Evolutionary conservation across 768 basidiomycete species (phyloP).

Genomic region (Antrodiella citrinella): DNA sequence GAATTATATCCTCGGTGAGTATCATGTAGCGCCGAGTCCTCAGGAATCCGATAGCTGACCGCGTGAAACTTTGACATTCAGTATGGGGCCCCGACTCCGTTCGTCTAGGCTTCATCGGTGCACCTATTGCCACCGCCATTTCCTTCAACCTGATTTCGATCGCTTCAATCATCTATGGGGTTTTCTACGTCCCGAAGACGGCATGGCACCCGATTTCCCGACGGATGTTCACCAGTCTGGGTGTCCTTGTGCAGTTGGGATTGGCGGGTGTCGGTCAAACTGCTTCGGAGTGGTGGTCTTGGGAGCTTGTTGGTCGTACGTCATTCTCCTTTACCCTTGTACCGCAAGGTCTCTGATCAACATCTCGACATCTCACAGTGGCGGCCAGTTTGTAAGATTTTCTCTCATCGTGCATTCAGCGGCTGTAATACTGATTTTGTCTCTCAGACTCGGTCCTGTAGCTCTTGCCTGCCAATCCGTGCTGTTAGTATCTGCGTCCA

Average conservation of each 20-base stretch:
- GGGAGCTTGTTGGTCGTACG: slow-evolving; percentile 71
- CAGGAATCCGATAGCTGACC: background rate
- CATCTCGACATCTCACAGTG: slow-evolving; percentile 23
- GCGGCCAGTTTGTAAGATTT: slow-evolving; percentile 44
- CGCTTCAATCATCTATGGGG: slow-evolving; percentile 54
- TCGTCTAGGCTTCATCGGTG: slow-evolving; percentile 84
- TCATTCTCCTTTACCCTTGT: slow-evolving; percentile 10
- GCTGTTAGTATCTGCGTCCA: slow-evolving; percentile 65
- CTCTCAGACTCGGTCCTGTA: slow-evolving; percentile 61
- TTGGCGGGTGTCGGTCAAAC: slow-evolving; percentile 82
- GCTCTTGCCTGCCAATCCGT: slow-evolving; percentile 86
- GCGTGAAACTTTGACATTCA: slow-evolving; percentile 17
- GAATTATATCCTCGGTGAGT: slow-evolving; percentile 76
- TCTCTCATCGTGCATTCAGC: background rate
- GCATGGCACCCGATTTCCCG: slow-evolving; percentile 78
- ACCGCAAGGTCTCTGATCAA: background rate
- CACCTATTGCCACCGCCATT: slow-evolving; percentile 82
- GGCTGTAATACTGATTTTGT: background rate
- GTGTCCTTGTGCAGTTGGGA: slow-evolving; percentile 66
- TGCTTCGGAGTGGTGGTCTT: slow-evolving; percentile 95
- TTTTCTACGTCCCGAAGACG: slow-evolving; percentile 52
- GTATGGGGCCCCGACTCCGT: slow-evolving; percentile 82
- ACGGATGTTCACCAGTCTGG: slow-evolving; percentile 58
- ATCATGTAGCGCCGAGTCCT: background rate
- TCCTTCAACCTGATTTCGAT: slow-evolving; percentile 80